Conservation (phyloP, 2,329 filamentous ascomycete genomes). For the Hymenoscyphus salicellus region DNA sequence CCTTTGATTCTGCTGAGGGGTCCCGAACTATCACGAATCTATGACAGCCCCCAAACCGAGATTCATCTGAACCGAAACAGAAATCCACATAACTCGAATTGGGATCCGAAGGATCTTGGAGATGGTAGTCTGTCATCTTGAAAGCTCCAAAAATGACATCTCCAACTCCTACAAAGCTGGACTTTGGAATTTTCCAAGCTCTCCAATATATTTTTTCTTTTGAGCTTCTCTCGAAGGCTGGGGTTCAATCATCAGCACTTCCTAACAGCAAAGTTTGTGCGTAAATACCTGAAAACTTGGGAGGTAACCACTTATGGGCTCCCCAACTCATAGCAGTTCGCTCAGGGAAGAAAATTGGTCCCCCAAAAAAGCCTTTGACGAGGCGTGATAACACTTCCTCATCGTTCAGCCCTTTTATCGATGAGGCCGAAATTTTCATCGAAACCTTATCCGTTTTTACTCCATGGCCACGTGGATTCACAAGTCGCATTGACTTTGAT, state of each 20-base stretch:
- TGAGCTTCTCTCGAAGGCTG: not conserved
- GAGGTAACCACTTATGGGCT: not conserved
- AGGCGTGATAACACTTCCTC: constrained; percentile 6
- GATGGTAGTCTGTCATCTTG: not conserved
- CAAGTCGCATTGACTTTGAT: not conserved
- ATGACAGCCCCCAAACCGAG: constrained; percentile 4
- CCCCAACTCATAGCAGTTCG: constrained; percentile 1
- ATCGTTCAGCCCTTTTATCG: not conserved
- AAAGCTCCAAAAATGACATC: constrained; percentile 6
- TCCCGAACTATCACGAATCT: constrained; percentile 5
- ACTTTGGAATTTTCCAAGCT: not conserved
- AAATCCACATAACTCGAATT: constrained; percentile 7
- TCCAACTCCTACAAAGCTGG: not conserved
- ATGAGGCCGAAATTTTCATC: not conserved
- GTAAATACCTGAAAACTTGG: not conserved
- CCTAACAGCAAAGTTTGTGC: not conserved
- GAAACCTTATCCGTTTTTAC: constrained; percentile 6
- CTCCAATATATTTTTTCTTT: constrained; percentile 1
- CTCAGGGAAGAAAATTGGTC: constrained; percentile 1
- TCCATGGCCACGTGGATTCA: constrained; percentile 4
- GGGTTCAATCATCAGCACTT: not conserved
- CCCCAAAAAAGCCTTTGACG: constrained; percentile 10
- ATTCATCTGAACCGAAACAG: constrained; percentile 6
- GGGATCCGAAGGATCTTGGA: not conserved
- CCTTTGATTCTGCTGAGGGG: too few species aligned